A percentile compares a stretch with the other conserved stretches of the same genome.
Evolutionary conservation across 202 grass and related monocot species (phyloP).

Genomic region (Setaria viridis): DNA sequence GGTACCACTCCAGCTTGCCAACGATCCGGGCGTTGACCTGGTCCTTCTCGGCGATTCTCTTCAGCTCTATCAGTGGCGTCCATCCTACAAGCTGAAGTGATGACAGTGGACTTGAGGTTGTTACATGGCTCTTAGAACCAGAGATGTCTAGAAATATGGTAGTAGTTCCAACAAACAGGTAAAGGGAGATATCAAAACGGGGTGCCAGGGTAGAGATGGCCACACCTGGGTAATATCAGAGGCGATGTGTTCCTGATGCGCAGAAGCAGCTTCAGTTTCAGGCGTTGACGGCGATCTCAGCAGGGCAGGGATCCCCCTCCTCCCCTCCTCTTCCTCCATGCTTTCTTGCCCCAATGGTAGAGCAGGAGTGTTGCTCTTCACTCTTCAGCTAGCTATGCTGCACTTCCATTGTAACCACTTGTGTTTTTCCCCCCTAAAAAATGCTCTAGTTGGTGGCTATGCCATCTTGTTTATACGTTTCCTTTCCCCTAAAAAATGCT

Average conservation of each 20-base stretch:
- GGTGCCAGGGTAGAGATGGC: conserved; percentile 6
- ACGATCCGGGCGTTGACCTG: conserved; percentile 63
- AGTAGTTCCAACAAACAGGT: no score
- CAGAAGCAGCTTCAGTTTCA: background rate
- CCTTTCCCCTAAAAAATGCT: no score
- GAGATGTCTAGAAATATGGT: no score
- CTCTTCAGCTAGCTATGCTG: background rate
- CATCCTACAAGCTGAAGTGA: conserved; percentile 77
- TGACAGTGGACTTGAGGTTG: no score
- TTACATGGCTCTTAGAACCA: no score
- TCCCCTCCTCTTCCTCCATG: conserved; percentile 37
- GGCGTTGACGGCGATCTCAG: background rate
- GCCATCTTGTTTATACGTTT: background rate
- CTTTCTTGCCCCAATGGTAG: background rate
- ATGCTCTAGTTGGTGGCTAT: no score
- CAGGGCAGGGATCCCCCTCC: conserved; percentile 47
- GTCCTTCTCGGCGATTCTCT: conserved; percentile 61
- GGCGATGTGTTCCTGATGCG: conserved; percentile 50
- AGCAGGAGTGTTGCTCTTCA: background rate
- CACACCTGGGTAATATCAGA: conserved; percentile 40
- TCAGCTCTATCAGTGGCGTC: conserved; percentile 84
- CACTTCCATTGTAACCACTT: background rate
- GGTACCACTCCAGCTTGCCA: conserved; percentile 81
- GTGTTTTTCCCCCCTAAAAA: background rate
- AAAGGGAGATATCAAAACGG: background rate